phyloP scores from a whole-genome alignment of 257 asterid genomes.

The Fraxinus pennsylvanica region DNA sequence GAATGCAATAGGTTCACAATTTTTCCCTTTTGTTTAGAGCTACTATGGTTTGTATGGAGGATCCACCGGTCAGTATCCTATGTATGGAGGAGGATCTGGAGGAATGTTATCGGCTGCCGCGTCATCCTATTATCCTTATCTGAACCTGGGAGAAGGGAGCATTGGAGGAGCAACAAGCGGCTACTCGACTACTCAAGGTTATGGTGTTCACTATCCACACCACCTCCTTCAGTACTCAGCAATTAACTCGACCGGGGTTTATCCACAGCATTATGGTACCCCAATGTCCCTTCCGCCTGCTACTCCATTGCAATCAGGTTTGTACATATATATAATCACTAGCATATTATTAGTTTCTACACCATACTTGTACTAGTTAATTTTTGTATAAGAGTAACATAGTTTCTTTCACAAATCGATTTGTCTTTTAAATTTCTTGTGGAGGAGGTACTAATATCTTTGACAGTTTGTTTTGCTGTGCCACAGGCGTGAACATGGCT shows the following conservation, averaged over 20 bases:
- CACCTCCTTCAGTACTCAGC: constrained; percentile 74
- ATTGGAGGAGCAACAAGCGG: constrained; percentile 47
- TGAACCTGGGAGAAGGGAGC: constrained; percentile 64
- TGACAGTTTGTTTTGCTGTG: constrained; percentile 97
- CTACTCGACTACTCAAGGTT: constrained; percentile 57
- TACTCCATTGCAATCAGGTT: constrained; percentile 85
- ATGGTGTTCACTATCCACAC: constrained; percentile 75
- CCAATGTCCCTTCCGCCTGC: constrained; percentile 72
- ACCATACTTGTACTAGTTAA: not conserved
- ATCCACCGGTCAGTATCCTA: constrained; percentile 55
- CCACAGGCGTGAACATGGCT: constrained; percentile 84
- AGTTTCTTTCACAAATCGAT: no score
- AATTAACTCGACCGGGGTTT: constrained; percentile 52
- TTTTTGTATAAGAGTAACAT: no score
- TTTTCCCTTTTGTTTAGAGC: constrained; percentile 41
- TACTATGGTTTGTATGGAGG: constrained; percentile 86
- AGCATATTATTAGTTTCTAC: no score
- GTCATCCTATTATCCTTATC: constrained; percentile 67
- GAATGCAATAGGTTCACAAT: not conserved
- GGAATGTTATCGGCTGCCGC: constrained; percentile 61
- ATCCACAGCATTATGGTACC: constrained; percentile 80
- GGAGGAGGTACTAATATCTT: constrained; percentile 55
- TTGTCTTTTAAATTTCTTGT: not conserved
- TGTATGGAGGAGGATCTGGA: constrained; percentile 63
- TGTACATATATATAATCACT: constrained; percentile 14